These are phyloP conservation scores for Phytophthora aleatoria DNA, from an alignment of 352 stramenopile genomes.

Conservation along the genomic window DNA sequence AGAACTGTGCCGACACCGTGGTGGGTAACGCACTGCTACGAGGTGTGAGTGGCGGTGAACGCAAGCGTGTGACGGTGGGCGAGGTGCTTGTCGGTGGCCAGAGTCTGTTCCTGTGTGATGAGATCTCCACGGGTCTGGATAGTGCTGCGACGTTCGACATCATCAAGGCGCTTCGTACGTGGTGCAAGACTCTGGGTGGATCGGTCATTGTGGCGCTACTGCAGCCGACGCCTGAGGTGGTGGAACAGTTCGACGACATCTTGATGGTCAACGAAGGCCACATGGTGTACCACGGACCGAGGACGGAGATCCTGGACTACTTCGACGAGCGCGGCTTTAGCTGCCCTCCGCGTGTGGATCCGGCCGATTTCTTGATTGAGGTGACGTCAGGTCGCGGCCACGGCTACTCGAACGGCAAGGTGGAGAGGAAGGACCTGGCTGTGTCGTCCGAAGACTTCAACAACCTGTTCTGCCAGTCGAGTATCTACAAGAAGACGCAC, in stretches of 20 bases:
- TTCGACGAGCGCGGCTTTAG: conserved; percentile 77
- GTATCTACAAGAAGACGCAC: conserved; percentile 52
- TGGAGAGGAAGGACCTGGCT: conserved; percentile 26
- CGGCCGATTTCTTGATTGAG: conserved; percentile 65
- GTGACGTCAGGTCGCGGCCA: conserved; percentile 56
- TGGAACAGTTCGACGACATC: conserved; percentile 95
- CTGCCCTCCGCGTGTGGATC: conserved; percentile 61
- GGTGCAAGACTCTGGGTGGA: conserved; percentile 41
- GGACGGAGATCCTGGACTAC: conserved; percentile 69
- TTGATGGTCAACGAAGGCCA: conserved; percentile 92
- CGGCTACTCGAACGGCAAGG: conserved; percentile 39
- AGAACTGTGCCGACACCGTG: conserved; percentile 91
- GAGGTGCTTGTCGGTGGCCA: conserved; percentile 89
- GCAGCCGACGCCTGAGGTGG: conserved; percentile 89
- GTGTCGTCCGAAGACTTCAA: conserved; percentile 48
- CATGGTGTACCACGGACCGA: conserved; percentile 91
- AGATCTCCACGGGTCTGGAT: conserved; percentile 95
- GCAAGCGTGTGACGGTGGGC: conserved; percentile 87
- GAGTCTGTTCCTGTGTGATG: conserved; percentile 87
- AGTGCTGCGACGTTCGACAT: conserved; percentile 90
- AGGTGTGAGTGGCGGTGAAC: conserved; percentile 90
- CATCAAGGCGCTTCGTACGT: conserved; percentile 54
- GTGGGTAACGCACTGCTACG: conserved; percentile 85
- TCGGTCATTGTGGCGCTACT: conserved; percentile 49
- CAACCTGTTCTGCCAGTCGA: conserved; percentile 54